Conservation (phyloP, 352 stramenopile species). For the Phytopythium oedochilum region DNA sequence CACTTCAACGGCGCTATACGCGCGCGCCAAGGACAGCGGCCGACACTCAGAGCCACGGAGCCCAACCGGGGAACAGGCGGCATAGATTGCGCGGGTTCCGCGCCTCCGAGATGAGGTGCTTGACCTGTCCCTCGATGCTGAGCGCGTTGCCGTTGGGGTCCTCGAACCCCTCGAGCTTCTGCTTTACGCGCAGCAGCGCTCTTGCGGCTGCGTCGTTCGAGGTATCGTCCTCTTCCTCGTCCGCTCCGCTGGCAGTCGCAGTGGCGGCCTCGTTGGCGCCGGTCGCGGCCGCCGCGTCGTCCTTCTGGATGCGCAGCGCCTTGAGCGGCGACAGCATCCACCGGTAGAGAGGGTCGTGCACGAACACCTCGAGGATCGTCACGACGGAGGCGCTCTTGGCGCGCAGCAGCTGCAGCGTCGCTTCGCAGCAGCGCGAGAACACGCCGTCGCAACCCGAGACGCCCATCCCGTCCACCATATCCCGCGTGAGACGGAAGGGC, state of each 20-base stretch:
- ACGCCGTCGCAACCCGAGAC: slow-evolving; percentile 94
- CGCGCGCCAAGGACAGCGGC: too few relatives aligned
- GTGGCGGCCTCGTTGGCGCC: slow-evolving; percentile 5
- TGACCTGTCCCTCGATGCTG: slow-evolving; percentile 98
- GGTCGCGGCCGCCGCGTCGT: slow-evolving; percentile 24
- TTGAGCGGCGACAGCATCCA: slow-evolving; percentile 95
- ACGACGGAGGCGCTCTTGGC: slow-evolving; percentile 93
- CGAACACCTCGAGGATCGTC: slow-evolving; percentile 98
- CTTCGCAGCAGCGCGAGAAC: slow-evolving; percentile 94
- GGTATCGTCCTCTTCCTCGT: slow-evolving; percentile 14
- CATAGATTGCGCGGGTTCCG: slow-evolving; percentile 95
- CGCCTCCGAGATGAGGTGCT: slow-evolving; percentile 96
- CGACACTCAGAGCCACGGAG: slow-evolving; percentile 92
- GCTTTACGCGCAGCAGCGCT: slow-evolving; percentile 94
- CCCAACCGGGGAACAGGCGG: slow-evolving; percentile 95
- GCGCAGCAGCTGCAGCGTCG: slow-evolving; percentile 88
- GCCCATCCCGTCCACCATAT: slow-evolving; percentile 99
- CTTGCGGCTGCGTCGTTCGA: slow-evolving; percentile 88
- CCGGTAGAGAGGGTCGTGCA: slow-evolving; percentile 98
- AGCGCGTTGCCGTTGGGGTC: slow-evolving; percentile 95
- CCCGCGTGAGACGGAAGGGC: slow-evolving; percentile 98
- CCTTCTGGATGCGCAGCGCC: slow-evolving; percentile 73
- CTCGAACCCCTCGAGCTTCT: slow-evolving; percentile 99
- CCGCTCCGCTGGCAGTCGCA: slow-evolving; percentile 4
- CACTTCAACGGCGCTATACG: too few relatives aligned